phyloP scores from a whole-genome alignment of 805 yeast species.

The Yamadazyma philogaea region DNA sequence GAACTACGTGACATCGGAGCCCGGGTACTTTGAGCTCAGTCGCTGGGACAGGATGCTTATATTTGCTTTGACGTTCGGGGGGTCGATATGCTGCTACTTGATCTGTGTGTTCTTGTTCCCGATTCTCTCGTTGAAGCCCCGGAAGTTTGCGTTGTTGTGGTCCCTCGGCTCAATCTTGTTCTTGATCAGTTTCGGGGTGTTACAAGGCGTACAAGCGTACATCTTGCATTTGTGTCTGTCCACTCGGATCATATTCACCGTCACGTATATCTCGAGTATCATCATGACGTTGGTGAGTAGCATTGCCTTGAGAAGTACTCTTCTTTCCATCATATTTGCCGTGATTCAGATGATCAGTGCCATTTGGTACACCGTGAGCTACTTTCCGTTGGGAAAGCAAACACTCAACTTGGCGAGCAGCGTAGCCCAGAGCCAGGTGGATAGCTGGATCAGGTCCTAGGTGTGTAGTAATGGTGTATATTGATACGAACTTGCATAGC shows the following conservation, averaged over 20 bases:
- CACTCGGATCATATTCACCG: conserved; percentile 37
- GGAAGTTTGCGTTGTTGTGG: conserved; percentile 48
- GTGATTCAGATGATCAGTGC: conserved; percentile 39
- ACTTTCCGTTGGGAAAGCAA: conserved; percentile 47
- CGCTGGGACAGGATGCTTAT: conserved; percentile 48
- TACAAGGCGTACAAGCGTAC: conserved; percentile 42
- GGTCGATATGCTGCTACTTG: conserved; percentile 38
- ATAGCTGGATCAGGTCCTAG: conserved; percentile 38
- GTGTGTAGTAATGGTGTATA: neutral
- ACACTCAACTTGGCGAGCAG: conserved; percentile 40
- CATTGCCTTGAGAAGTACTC: conserved; percentile 34
- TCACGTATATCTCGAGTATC: conserved; percentile 37
- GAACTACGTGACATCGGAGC: conserved; percentile 42
- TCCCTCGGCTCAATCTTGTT: conserved; percentile 45
- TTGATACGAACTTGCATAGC: neutral
- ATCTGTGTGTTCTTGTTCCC: conserved; percentile 45
- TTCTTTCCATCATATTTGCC: conserved; percentile 41
- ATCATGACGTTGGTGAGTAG: conserved; percentile 37
- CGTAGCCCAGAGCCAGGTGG: conserved; percentile 45
- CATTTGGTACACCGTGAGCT: conserved; percentile 45
- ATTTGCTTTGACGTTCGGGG: conserved; percentile 43
- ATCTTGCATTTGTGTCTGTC: conserved; percentile 41
- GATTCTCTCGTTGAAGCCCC: conserved; percentile 39
- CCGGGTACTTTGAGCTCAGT: conserved; percentile 42
- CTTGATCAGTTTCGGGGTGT: conserved; percentile 44